These are phyloP conservation scores for Artemisia tridentata DNA, from an alignment of 129 eudicot species.

Conservation along the genomic window DNA sequence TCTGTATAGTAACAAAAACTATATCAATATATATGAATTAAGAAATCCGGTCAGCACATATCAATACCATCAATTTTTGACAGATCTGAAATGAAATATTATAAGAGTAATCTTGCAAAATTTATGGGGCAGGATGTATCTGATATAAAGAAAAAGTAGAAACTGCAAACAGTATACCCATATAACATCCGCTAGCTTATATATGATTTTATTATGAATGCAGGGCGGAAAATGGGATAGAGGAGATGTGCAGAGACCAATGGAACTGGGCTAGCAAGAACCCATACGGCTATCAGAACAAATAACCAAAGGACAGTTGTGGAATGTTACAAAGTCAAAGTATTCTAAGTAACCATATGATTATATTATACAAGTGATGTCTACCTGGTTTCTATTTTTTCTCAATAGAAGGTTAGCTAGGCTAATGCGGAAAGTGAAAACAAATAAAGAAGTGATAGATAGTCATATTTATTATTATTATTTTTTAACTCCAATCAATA, in stretches of 20 bases:
- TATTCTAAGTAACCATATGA: conserved; percentile 6
- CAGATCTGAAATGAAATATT: not conserved
- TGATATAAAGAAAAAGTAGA: too few species aligned
- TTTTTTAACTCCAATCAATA: conserved; percentile 10
- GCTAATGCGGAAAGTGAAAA: conserved; percentile 21
- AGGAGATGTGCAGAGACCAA: conserved; percentile 89
- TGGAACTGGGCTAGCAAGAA: conserved; percentile 99
- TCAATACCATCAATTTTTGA: not conserved
- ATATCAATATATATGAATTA: not conserved
- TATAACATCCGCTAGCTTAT: not conserved
- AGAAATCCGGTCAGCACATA: not conserved
- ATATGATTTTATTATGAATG: conserved; percentile 10
- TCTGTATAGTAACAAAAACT: not conserved
- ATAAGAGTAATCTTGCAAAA: not conserved
- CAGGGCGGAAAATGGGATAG: conserved; percentile 82
- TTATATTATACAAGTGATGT: conserved; percentile 20
- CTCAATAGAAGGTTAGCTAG: conserved; percentile 30
- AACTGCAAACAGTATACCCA: too few species aligned
- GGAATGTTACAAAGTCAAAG: conserved; percentile 21
- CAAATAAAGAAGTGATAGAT: conserved; percentile 26
- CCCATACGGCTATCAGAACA: conserved; percentile 68
- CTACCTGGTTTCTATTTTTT: conserved; percentile 27
- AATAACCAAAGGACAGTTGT: conserved; percentile 9
- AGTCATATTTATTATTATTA: conserved; percentile 15
- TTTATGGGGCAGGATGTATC: not conserved